Evolutionary conservation across 306 rosid species (phyloP).

Genomic region (Quercus cerris): DNA sequence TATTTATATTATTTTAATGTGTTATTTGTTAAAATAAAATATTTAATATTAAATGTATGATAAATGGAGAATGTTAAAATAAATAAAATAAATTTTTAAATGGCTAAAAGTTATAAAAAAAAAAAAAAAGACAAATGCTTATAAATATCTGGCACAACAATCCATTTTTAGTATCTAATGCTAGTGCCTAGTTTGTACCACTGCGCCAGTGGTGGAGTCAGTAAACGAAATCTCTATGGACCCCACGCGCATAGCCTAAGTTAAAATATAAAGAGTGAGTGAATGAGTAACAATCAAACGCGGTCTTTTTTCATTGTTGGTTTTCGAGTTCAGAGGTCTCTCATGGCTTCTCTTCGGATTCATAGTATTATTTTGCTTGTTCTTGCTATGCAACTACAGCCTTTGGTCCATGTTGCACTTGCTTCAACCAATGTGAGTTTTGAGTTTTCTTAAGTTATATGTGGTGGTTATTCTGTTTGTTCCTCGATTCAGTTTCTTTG

Average conservation of each 20-base stretch:
- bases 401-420: conserved; percentile 26
- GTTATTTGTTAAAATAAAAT: no score
- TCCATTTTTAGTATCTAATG: background rate
- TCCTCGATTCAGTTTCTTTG: background rate
- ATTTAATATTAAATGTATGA: no score
- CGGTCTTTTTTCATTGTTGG: background rate
- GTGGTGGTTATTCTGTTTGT: background rate
- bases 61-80: no score
- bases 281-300: background rate
- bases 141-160: background rate
- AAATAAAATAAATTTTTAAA: no score
- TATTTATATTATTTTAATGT: no score
- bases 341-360: conserved; percentile 38
- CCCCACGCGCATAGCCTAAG: background rate
- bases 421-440: conserved; percentile 44
- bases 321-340: background rate
- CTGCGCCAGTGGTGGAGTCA: background rate
- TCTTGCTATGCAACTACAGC: conserved; percentile 24
- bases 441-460: background rate
- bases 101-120: no score
- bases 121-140: no score
- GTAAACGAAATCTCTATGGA: background rate
- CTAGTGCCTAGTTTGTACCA: background rate
- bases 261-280: no score
- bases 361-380: conserved; percentile 17